phyloP scores from a whole-genome alignment of 495 filamentous ascomycete genomes.

The Penicillium cosmopolitanum region DNA sequence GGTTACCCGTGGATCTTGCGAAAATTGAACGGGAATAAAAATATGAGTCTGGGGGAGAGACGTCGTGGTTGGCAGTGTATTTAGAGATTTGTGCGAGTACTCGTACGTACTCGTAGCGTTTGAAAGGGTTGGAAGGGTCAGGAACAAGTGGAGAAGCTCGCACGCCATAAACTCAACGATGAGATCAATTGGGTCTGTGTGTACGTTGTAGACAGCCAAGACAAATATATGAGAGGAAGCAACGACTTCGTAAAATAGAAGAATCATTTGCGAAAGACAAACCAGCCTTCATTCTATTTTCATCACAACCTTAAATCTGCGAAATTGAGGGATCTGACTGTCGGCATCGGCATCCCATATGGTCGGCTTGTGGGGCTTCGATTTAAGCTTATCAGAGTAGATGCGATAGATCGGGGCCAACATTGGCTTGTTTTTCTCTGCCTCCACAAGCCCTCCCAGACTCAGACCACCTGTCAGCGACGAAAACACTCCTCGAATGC shows the following conservation, averaged over 20 bases:
- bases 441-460: too few species aligned
- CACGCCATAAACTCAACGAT: slow-evolving; percentile 3
- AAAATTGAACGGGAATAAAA: too few species aligned
- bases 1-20: too few species aligned
- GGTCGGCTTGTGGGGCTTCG: neutral
- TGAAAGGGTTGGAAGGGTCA: neutral
- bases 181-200: slow-evolving; percentile 3
- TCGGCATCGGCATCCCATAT: neutral
- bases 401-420: neutral
- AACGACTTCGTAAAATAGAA: neutral
- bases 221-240: neutral
- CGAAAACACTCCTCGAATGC: too few species aligned
- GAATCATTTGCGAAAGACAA: neutral
- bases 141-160: slow-evolving; percentile 2
- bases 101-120: too few species aligned
- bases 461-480: too few species aligned
- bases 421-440: too few species aligned
- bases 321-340: neutral
- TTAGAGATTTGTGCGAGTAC: too few species aligned
- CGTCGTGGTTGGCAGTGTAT: neutral
- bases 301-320: neutral
- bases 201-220: neutral
- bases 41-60: neutral
- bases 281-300: neutral
- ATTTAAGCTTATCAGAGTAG: neutral